Base-by-base conservation (phyloP, 164 flowering plant species). In the Sedum album region DNA sequence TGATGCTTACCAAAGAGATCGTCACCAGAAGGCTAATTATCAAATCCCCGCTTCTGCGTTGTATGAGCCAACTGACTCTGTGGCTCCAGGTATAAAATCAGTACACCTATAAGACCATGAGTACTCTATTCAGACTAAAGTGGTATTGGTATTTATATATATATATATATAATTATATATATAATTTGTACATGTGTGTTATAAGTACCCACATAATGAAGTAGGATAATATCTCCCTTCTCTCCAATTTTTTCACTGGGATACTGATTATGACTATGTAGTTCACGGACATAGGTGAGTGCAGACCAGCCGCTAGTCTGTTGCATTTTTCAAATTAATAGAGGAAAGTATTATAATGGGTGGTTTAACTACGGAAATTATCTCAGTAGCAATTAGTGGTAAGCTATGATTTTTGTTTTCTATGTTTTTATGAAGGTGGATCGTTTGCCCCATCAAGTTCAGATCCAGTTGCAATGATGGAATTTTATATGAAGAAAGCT, bases 401-500 rank as follows among this genome's bases (percentile, higher is more conserved):
- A 17, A 31, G 31, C 7, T n/a, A 17, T 20, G 17, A 33, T 57
- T 2, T 15, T 17, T 15, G 25, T 18, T n/a, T n/a, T 7, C 5
- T 20, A 55, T 1, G 5, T 31, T 51, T 67, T 3, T 20, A 35
- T 72, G 62, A 30, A 87, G 88, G 82, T 72, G 88, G 80, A 75
- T 72, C 82, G n/a, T 74, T 69, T 79, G 82, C 77, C 1, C 79
- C 86, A 66, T 10, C 81, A 31, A 74, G 78, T 70, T 66, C 87
- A 46, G 98, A 93, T 80, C 88, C 98, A 35, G 73, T 93, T 46
- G 94, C 98, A 21, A 91, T 91, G 97, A 93, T 93, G 98, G 98
- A 93, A 72, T 91, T 77, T 73, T 93, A 91, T 79, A 79, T 88
- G 93, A 91, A 89, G 80, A 93, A 85, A 79, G 98, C 98, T 75